These are phyloP conservation scores for Harringtonia lauricola DNA, from an alignment of 2,329 filamentous ascomycete species.

Conservation along the genomic window DNA sequence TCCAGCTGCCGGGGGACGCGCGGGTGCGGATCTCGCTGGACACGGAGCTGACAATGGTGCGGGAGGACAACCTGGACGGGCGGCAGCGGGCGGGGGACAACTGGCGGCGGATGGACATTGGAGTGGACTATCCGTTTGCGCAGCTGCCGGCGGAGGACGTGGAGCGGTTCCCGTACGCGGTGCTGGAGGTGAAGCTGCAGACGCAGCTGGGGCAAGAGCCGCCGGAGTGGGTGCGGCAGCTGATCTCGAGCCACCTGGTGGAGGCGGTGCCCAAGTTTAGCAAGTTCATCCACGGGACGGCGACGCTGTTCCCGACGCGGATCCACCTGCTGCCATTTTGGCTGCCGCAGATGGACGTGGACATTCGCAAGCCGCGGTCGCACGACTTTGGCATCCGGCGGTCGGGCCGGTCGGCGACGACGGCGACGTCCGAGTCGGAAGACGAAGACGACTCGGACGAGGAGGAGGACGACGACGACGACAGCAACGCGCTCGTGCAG, in stretches of 20 bases:
- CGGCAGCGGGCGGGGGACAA: conserved; percentile 67
- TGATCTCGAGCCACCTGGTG: conserved; percentile 87
- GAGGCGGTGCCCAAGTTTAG: conserved; percentile 99
- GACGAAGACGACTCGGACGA: conserved; percentile 59
- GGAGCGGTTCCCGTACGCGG: conserved; percentile 87
- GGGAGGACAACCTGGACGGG: conserved; percentile 91
- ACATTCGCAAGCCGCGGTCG: conserved; percentile 85
- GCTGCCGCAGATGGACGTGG: conserved; percentile 97
- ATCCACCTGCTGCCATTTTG: conserved; percentile 92
- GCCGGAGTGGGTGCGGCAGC: conserved; percentile 89
- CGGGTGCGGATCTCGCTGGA: conserved; percentile 94
- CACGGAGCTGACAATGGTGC: conserved; percentile 87
- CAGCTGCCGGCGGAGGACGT: conserved; percentile 79
- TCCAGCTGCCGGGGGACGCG: conserved; percentile 92
- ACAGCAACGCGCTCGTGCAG: conserved; percentile 40
- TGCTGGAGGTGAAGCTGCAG: conserved; percentile 95
- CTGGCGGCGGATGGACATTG: conserved; percentile 96
- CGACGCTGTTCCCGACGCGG: conserved; percentile 71
- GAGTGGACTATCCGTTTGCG: conserved; percentile 87
- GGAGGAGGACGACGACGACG: conserved; percentile 49
- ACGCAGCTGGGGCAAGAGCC: conserved; percentile 92
- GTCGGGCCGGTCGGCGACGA: conserved; percentile 62
- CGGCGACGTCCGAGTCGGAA: conserved; percentile 67
- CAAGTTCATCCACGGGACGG: conserved; percentile 95
- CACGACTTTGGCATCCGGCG: conserved; percentile 87